Percentiles rank a stretch among this genome's conserved stretches.
phyloP scores from a whole-genome alignment of 192 early-diverging fungal genomes.

The Backusella parvicylindrica region DNA sequence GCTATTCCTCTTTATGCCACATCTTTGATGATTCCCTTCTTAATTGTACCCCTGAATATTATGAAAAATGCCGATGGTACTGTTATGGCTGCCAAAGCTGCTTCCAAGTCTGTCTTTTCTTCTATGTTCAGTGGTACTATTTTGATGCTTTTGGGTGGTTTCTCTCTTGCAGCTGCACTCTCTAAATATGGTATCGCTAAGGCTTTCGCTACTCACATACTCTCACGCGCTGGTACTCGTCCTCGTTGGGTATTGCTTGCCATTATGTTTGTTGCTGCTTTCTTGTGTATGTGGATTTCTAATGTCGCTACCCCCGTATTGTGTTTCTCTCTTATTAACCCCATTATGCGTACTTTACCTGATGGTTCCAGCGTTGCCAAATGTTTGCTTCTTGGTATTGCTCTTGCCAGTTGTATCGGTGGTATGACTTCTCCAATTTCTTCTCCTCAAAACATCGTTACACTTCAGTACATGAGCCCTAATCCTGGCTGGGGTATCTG shows the following conservation, averaged over 20 bases:
- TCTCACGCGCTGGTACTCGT: constrained; percentile 66
- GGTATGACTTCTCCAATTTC: constrained; percentile 81
- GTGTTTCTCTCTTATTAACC: constrained; percentile 69
- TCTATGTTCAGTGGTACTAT: constrained; percentile 80
- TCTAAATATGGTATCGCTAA: constrained; percentile 78
- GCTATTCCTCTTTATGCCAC: constrained; percentile 75
- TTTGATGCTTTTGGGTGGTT: constrained; percentile 77
- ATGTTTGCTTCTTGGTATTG: constrained; percentile 73
- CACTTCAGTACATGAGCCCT: constrained; percentile 70
- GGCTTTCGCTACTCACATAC: constrained; percentile 55
- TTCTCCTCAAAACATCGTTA: constrained; percentile 76
- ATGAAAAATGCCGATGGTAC: constrained; percentile 45
- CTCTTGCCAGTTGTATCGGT: constrained; percentile 69
- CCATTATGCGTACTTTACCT: constrained; percentile 69
- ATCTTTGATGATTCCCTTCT: constrained; percentile 61
- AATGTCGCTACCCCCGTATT: constrained; percentile 80
- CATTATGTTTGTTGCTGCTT: constrained; percentile 73
- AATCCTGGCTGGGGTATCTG: constrained; percentile 68
- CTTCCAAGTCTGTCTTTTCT: constrained; percentile 59
- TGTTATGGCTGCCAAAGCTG: constrained; percentile 52
- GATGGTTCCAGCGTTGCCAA: constrained; percentile 56
- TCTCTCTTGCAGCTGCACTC: constrained; percentile 71
- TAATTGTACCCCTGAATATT: constrained; percentile 61
- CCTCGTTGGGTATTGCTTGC: constrained; percentile 68
- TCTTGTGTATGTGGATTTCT: constrained; percentile 79